phyloP scores from a whole-genome alignment of 108 stramenopile species.

The Mediolabrus comicus region DNA sequence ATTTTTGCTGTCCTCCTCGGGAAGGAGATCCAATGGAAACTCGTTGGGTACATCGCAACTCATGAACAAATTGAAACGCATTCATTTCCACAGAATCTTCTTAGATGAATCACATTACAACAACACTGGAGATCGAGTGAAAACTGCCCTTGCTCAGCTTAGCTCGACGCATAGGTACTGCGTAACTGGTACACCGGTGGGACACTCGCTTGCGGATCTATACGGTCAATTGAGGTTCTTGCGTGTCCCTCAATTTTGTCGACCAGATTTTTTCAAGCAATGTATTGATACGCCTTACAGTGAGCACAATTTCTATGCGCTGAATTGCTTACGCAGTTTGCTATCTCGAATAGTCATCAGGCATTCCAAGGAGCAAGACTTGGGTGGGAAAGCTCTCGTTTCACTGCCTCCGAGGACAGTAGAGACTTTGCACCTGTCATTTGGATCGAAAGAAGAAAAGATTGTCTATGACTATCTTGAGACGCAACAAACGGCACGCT shows the following conservation, averaged over 20 bases:
- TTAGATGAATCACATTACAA: constrained; percentile 18
- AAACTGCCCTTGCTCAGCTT: constrained; percentile 12
- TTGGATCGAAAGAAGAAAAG: constrained; percentile 11
- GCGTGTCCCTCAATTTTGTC: constrained; percentile 19
- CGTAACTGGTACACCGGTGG: constrained; percentile 30
- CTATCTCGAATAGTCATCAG: constrained; percentile 21
- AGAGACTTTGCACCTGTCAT: constrained; percentile 2
- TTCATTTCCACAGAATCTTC: constrained; percentile 14
- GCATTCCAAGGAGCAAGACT: constrained; percentile 30
- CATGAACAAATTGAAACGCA: background rate
- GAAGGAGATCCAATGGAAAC: background rate
- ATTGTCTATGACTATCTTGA: constrained; percentile 11
- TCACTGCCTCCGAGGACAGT: constrained; percentile 26
- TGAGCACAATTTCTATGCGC: constrained; percentile 8
- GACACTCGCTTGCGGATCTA: constrained; percentile 20
- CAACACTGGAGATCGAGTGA: constrained; percentile 8
- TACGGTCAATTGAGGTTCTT: constrained; percentile 23
- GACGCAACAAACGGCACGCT: background rate
- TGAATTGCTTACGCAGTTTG: constrained; percentile 11
- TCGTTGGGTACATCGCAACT: background rate
- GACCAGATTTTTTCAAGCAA: constrained; percentile 14
- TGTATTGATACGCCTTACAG: constrained; percentile 8
- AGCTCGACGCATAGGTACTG: constrained; percentile 28
- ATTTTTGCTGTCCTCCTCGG: background rate
- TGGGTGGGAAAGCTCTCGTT: constrained; percentile 4